A percentile compares a stretch with the other conserved stretches of the same genome.
These are phyloP conservation scores for Hypoxylon lienhwacheense DNA, from an alignment of 495 filamentous ascomycete species.

Conservation along the genomic window DNA sequence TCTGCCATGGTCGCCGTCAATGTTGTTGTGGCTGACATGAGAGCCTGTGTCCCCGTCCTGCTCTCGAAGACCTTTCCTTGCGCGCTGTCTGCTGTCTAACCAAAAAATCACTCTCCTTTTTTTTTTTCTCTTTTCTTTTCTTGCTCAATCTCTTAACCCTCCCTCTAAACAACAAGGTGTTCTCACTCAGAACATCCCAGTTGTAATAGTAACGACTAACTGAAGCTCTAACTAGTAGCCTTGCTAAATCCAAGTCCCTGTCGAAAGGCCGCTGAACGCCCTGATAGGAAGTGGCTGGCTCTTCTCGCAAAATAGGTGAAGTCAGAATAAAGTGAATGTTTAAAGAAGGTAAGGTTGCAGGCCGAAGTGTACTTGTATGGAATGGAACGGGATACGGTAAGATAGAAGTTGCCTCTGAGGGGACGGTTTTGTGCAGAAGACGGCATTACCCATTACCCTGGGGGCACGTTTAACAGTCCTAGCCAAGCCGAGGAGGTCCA, in stretches of 20 bases:
- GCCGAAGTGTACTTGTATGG: slow-evolving; percentile 54
- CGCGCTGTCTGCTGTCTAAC: slow-evolving; percentile 32
- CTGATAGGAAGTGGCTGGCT: slow-evolving; percentile 17
- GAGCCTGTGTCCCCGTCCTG: slow-evolving; percentile 44
- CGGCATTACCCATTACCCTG: slow-evolving; percentile 49
- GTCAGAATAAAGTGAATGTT: slow-evolving; percentile 45
- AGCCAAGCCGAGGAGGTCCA: slow-evolving; percentile 43
- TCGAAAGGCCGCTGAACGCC: slow-evolving; percentile 27
- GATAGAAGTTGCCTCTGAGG: slow-evolving; percentile 48
- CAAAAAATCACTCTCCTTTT: no score
- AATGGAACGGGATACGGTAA: slow-evolving; percentile 46
- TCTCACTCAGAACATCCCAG: slow-evolving; percentile 30
- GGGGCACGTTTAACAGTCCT: slow-evolving; percentile 47
- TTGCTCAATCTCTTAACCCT: slow-evolving; percentile 14
- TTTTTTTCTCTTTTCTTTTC: slow-evolving; percentile 4
- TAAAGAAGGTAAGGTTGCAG: slow-evolving; percentile 48
- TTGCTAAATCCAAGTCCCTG: slow-evolving; percentile 27
- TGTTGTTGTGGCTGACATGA: slow-evolving; percentile 58
- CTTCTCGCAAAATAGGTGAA: slow-evolving; percentile 41
- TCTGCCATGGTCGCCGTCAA: slow-evolving; percentile 59
- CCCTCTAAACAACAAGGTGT: slow-evolving; percentile 16
- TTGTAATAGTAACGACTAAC: slow-evolving; percentile 23
- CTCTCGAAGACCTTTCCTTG: slow-evolving; percentile 28
- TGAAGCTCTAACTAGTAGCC: slow-evolving; percentile 23
- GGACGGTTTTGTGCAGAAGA: slow-evolving; percentile 55